Percentiles rank a stretch among this genome's conserved stretches.
Conservation (phyloP, 2,329 filamentous ascomycete species). For the Bipolaris oryzae region DNA sequence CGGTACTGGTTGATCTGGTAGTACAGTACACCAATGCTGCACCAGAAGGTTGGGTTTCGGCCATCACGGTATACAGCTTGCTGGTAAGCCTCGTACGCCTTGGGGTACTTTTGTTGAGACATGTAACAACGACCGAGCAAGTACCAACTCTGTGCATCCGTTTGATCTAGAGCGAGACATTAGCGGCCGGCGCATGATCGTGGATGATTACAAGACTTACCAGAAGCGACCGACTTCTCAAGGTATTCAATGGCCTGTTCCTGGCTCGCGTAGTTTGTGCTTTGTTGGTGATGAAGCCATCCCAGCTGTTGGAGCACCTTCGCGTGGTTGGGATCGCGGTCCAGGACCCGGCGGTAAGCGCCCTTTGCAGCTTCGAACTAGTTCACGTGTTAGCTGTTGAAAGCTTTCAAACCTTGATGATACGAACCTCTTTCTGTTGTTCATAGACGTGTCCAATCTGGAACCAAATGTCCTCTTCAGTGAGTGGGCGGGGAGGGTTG, state of each 20-base stretch:
- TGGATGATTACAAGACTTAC: conserved; percentile 58
- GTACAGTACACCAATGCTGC: conserved; percentile 97
- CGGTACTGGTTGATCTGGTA: conserved; percentile 99
- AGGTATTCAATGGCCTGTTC: conserved; percentile 96
- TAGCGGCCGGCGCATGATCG: conserved; percentile 22
- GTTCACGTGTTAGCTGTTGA: conserved; percentile 32
- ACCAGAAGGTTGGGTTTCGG: conserved; percentile 98
- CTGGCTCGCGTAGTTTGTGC: conserved; percentile 86
- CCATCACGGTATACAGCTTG: conserved; percentile 98
- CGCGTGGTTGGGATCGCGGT: conserved; percentile 93
- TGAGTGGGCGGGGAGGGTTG: conserved; percentile 88
- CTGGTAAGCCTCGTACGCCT: conserved; percentile 97
- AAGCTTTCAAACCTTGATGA: neutral
- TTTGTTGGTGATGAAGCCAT: conserved; percentile 97
- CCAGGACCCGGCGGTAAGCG: conserved; percentile 90
- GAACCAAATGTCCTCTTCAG: conserved; percentile 99
- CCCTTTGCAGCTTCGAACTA: conserved; percentile 92
- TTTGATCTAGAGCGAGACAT: conserved; percentile 69
- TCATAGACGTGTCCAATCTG: conserved; percentile 99
- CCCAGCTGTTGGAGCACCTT: conserved; percentile 98
- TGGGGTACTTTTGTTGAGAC: conserved; percentile 98
- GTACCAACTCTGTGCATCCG: conserved; percentile 98
- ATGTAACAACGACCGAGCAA: conserved; percentile 97
- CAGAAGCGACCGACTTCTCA: conserved; percentile 92
- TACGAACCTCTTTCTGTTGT: conserved; percentile 93